These are phyloP conservation scores for Olyra latifolia DNA, from an alignment of 176 grass and related monocot genomes.

Conservation along the genomic window DNA sequence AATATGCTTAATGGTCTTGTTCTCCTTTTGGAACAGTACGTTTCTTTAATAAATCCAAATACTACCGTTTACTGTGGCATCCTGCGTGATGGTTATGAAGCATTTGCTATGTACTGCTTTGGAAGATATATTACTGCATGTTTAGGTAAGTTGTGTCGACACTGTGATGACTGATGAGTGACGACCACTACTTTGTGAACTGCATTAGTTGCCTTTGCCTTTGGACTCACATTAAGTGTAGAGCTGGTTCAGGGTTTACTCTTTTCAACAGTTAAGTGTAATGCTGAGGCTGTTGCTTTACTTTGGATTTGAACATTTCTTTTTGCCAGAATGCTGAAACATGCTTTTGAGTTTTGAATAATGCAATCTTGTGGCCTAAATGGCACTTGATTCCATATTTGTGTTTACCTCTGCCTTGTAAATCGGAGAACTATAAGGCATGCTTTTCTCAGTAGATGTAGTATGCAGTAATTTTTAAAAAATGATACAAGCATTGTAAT, in stretches of 20 bases:
- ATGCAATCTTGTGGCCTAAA: neutral
- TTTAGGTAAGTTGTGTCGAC: constrained; percentile 62
- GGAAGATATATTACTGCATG: constrained; percentile 93
- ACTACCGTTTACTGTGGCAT: constrained; percentile 88
- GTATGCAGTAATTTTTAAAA: constrained; percentile 6
- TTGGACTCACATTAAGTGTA: constrained; percentile 16
- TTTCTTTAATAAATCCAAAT: constrained; percentile 82
- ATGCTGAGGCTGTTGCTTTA: constrained; percentile 7
- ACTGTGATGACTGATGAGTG: neutral
- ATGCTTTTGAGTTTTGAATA: neutral
- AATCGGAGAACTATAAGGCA: neutral
- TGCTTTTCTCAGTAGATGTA: neutral
- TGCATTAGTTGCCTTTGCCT: neutral
- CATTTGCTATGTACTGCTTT: constrained; percentile 97
- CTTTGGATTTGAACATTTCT: neutral
- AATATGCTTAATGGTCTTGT: constrained; percentile 23
- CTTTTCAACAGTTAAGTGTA: neutral
- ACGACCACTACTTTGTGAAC: neutral
- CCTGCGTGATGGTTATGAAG: constrained; percentile 84
- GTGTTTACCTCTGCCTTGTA: constrained; percentile 5
- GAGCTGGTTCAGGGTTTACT: neutral
- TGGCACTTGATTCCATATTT: neutral
- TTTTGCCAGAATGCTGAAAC: constrained; percentile 6
- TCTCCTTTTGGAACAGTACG: constrained; percentile 53
- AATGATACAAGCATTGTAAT: neutral